These are phyloP conservation scores for Picea abies DNA, from an alignment of 83 land plant species.

Conservation along the genomic window DNA sequence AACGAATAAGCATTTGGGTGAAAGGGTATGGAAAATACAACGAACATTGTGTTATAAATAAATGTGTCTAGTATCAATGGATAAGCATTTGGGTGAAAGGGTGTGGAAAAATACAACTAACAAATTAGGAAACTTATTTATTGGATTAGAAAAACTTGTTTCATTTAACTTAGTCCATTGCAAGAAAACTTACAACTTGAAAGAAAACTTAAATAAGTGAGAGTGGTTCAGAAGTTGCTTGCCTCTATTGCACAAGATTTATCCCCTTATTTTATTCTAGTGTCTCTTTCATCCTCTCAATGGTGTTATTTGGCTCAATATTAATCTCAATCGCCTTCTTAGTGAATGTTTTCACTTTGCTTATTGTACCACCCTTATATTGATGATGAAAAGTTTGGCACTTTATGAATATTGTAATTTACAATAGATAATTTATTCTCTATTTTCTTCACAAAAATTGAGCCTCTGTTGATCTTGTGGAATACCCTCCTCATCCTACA, in stretches of 20 bases:
- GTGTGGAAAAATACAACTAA: too few species aligned
- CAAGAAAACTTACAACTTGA: too few species aligned
- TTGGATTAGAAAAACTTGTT: too few species aligned
- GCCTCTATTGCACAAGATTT: constrained; percentile 86
- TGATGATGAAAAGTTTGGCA: constrained; percentile 63
- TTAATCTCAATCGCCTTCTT: constrained; percentile 87
- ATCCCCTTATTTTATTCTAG: constrained; percentile 86
- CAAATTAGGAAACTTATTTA: too few species aligned
- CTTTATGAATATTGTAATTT: constrained; percentile 74
- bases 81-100: too few species aligned
- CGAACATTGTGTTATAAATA: too few species aligned
- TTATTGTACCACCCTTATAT: constrained; percentile 82
- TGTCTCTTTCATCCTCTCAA: constrained; percentile 76
- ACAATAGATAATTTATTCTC: constrained; percentile 76
- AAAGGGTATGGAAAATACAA: too few species aligned
- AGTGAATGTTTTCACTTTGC: constrained; percentile 83
- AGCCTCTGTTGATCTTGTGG: constrained; percentile 75
- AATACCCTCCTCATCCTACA: constrained; percentile 70
- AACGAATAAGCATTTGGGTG: too few species aligned
- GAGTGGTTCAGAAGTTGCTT: neutral
- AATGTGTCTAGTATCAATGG: too few species aligned
- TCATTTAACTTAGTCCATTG: too few species aligned
- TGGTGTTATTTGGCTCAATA: constrained; percentile 71
- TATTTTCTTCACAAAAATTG: constrained; percentile 73
- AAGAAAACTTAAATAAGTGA: too few species aligned